These are phyloP conservation scores for Dentipellis sp. DNA, from an alignment of 768 basidiomycete genomes.

Conservation along the genomic window DNA sequence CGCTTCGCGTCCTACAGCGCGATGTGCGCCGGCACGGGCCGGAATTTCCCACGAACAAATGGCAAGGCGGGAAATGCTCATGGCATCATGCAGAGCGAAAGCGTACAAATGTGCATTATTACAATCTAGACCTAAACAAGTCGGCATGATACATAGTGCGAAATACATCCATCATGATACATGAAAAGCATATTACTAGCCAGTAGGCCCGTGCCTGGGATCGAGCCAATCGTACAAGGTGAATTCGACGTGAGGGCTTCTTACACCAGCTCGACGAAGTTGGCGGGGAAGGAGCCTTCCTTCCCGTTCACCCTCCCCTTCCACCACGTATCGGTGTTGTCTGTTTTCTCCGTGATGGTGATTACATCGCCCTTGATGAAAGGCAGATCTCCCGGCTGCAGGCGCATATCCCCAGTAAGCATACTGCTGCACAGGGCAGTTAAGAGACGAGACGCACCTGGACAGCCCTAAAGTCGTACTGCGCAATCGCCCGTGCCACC, in stretches of 20 bases:
- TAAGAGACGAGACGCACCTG: constrained; percentile 35
- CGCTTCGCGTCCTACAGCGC: no score
- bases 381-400: constrained; percentile 61
- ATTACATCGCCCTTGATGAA: constrained; percentile 74
- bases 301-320: constrained; percentile 52
- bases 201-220: no score
- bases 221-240: no score
- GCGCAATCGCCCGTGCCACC: constrained; percentile 62
- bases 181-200: no score
- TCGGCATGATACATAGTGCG: no score
- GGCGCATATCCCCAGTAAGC: not conserved
- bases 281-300: constrained; percentile 73
- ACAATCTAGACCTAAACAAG: no score
- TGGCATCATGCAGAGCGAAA: no score
- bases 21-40: no score
- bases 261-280: constrained; percentile 64
- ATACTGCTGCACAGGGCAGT: not conserved
- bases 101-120: no score
- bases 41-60: no score
- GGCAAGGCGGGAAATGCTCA: no score
- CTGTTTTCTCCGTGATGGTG: constrained; percentile 55
- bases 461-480: constrained; percentile 65
- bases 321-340: constrained; percentile 79
- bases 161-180: no score
- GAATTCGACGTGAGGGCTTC: not conserved